Evolutionary conservation across 23 red algal genomes (phyloP).

Genomic region (Chondrus crispus): DNA sequence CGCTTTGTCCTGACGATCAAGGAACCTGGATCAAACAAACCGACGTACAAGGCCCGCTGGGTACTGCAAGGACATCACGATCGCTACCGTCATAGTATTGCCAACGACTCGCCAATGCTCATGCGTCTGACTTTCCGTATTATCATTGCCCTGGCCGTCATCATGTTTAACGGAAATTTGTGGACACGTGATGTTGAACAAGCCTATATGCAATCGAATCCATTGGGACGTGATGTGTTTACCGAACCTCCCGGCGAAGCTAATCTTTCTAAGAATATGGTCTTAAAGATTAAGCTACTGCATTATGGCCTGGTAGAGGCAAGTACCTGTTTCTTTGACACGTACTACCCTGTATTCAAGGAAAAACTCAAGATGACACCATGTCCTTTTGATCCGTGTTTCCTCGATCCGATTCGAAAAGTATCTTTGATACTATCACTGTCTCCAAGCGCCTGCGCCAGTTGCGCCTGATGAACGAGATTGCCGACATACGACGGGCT

Average conservation of each 20-base stretch:
- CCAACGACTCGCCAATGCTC: neutral
- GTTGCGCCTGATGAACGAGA: conserved; percentile 6
- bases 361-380: neutral
- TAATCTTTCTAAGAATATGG: neutral
- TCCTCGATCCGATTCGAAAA: neutral
- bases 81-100: neutral
- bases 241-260: neutral
- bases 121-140: neutral
- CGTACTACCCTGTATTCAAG: neutral
- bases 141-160: neutral
- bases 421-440: conserved; percentile 1
- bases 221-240: neutral
- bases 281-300: neutral
- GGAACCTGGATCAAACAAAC: neutral
- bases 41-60: neutral
- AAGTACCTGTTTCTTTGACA: neutral
- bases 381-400: conserved; percentile 5
- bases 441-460: neutral
- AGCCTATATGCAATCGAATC: neutral
- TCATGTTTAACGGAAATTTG: neutral
- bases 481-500: neutral
- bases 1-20: neutral
- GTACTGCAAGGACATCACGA: conserved; percentile 1
- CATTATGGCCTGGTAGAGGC: neutral
- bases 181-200: neutral